Percentiles rank a stretch among this genome's conserved stretches.
These are phyloP conservation scores for Posidonia oceanica DNA, from an alignment of 116 monocot species.

Conservation along the genomic window DNA sequence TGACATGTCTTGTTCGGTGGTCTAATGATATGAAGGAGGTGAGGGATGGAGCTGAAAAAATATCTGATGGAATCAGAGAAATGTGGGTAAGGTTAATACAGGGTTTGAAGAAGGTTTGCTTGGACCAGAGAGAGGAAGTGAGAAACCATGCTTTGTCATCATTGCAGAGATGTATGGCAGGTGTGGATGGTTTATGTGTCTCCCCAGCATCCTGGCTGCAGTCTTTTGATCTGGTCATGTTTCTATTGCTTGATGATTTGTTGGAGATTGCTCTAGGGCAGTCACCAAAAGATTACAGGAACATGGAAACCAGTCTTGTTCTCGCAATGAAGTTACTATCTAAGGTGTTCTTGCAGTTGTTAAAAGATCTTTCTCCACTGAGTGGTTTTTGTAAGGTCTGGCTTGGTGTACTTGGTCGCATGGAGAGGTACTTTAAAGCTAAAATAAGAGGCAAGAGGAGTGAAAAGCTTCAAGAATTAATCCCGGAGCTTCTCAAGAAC, in stretches of 20 bases:
- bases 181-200: conserved; percentile 45
- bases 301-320: conserved; percentile 70
- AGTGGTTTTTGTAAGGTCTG: conserved; percentile 75
- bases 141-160: conserved; percentile 61
- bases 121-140: conserved; percentile 80
- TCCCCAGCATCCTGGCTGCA: conserved; percentile 41
- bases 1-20: conserved; percentile 47
- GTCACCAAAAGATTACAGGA: conserved; percentile 64
- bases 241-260: conserved; percentile 59
- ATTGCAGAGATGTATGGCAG: conserved; percentile 59
- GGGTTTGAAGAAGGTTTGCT: conserved; percentile 49
- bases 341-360: conserved; percentile 56
- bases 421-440: conserved; percentile 79
- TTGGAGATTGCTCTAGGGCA: conserved; percentile 49
- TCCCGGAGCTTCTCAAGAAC: conserved; percentile 75
- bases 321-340: conserved; percentile 53
- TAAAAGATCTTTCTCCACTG: conserved; percentile 43
- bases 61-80: conserved; percentile 59
- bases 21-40: conserved; percentile 32
- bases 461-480: conserved; percentile 71
- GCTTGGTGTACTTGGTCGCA: conserved; percentile 61
- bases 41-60: conserved; percentile 39
- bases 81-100: conserved; percentile 71
- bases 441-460: conserved; percentile 80
- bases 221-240: conserved; percentile 53